Base-by-base conservation (phyloP, 345 rosid genomes). In the Noccaea caerulescens region DNA sequence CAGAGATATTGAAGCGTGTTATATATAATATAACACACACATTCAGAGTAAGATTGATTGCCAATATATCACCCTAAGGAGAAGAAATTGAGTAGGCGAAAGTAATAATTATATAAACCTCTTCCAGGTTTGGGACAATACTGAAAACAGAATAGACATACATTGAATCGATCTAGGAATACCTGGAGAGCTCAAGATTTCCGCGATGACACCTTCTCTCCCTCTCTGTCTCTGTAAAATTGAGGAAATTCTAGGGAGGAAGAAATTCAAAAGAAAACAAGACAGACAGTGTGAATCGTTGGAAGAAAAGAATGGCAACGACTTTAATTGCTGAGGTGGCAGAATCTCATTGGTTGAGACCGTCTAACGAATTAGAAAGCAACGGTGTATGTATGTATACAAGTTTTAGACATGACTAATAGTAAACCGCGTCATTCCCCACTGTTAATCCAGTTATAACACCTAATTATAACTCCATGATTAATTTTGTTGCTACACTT, bases 181-280 rank as follows among this genome's bases (percentile, higher is more conserved):
- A 66, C 77, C 66, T 73, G 72, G 72, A 73, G 72, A 73, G 53
- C 16, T 70, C 71, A 36, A 20, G 69, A 50, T 10, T 37, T 7
- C 46, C 38, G 36, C 8, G 27, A 68, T 43, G 43, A 14, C 37
- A 2, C 43, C 5, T 56, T 46, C 37, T 16, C 43, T 45, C 56
- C 54, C 36, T 38, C 58, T 14, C 10, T 2, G n/a, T 66, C 45
- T 57, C 66, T 25, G 25, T 37, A 57, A 11, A 73, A 10, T 34
- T 6, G 42, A 58, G 13, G 27, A 44, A 62, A 43, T 49, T 27
- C 34, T 41, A 34, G 45, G 44, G 44, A 51, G 7, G 33, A 50
- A 63, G 27, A 53, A 36, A 47, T 34, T 72, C 18, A 55, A 55
- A 36, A 72, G 30, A 27, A 27, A 18, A 43, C 30, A 10, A 58